phyloP scores from a whole-genome alignment of 108 stramenopile genomes.

The Nitzschia sp. region DNA sequence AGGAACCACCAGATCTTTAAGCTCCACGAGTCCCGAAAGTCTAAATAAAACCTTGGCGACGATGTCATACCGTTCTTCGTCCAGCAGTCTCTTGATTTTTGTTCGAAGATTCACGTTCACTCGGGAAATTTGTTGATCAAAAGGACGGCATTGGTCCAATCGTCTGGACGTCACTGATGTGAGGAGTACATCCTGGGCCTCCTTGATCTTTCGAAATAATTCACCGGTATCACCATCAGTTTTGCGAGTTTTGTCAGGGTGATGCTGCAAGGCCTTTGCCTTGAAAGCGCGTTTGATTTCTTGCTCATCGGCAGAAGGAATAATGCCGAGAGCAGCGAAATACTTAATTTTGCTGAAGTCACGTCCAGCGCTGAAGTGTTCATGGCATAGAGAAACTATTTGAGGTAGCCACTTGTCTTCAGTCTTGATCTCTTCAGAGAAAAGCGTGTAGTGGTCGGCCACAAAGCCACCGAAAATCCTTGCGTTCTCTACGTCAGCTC shows the following conservation, averaged over 20 bases:
- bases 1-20: slow-evolving; percentile 52
- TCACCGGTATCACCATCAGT: not conserved
- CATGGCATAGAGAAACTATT: slow-evolving; percentile 34
- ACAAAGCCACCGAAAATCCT: slow-evolving; percentile 42
- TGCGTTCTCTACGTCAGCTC: slow-evolving; percentile 16
- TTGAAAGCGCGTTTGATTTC: slow-evolving; percentile 50
- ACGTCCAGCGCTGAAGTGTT: slow-evolving; percentile 43
- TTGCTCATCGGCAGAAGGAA: slow-evolving; percentile 41
- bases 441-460: slow-evolving; percentile 41
- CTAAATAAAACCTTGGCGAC: slow-evolving; percentile 38
- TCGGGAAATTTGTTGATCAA: slow-evolving; percentile 36
- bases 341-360: slow-evolving; percentile 44
- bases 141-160: slow-evolving; percentile 15
- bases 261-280: slow-evolving; percentile 24
- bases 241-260: slow-evolving; percentile 37
- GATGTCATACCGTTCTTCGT: slow-evolving; percentile 49
- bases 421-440: slow-evolving; percentile 35
- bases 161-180: not conserved
- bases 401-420: slow-evolving; percentile 36
- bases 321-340: slow-evolving; percentile 43
- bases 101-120: slow-evolving; percentile 30
- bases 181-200: slow-evolving; percentile 42
- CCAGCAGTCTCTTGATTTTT: slow-evolving; percentile 26
- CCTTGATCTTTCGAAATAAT: slow-evolving; percentile 40
- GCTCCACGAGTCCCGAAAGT: slow-evolving; percentile 29